Evolutionary conservation across 805 yeast species (phyloP).

Genomic region (Candida tibetensis): DNA sequence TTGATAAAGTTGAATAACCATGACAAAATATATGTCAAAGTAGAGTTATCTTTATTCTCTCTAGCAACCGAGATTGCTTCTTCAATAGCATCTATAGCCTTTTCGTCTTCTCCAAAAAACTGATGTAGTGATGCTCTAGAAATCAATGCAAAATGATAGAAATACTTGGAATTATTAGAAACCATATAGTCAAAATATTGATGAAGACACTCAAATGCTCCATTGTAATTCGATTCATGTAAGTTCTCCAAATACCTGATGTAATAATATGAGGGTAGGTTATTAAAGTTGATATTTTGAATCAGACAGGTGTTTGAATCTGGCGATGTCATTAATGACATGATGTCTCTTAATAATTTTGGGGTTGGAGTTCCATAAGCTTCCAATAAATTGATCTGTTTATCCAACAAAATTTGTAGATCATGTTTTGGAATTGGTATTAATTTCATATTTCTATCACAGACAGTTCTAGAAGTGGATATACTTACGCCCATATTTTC

Average conservation of each 20-base stretch:
- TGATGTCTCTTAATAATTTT: slow-evolving; percentile 36
- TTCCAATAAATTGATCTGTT: slow-evolving; percentile 54
- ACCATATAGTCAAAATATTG: slow-evolving; percentile 76
- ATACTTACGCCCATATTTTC: slow-evolving; percentile 11
- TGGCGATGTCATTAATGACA: slow-evolving; percentile 45
- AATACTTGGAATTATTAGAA: slow-evolving; percentile 57
- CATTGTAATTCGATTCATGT: slow-evolving; percentile 59
- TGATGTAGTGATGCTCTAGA: slow-evolving; percentile 71
- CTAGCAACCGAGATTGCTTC: slow-evolving; percentile 88
- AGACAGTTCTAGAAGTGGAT: slow-evolving; percentile 3
- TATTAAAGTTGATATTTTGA: slow-evolving; percentile 29
- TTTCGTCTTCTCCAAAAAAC: slow-evolving; percentile 59
- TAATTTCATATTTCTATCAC: slow-evolving; percentile 10
- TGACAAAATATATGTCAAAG: slow-evolving; percentile 67
- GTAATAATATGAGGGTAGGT: slow-evolving; percentile 46
- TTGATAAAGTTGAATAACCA: slow-evolving; percentile 73
- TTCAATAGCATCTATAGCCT: slow-evolving; percentile 75
- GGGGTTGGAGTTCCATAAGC: slow-evolving; percentile 51
- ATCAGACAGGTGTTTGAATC: slow-evolving; percentile 37
- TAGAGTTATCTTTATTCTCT: slow-evolving; percentile 72
- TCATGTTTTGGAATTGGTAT: slow-evolving; percentile 50
- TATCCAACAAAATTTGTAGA: slow-evolving; percentile 46
- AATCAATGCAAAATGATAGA: slow-evolving; percentile 74
- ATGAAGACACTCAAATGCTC: slow-evolving; percentile 48
- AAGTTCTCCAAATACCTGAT: slow-evolving; percentile 60